A percentile compares a stretch with the other conserved stretches of the same genome.
Conservation (phyloP, 1,139 yeast species). For the Hansenula anomala region DNA sequence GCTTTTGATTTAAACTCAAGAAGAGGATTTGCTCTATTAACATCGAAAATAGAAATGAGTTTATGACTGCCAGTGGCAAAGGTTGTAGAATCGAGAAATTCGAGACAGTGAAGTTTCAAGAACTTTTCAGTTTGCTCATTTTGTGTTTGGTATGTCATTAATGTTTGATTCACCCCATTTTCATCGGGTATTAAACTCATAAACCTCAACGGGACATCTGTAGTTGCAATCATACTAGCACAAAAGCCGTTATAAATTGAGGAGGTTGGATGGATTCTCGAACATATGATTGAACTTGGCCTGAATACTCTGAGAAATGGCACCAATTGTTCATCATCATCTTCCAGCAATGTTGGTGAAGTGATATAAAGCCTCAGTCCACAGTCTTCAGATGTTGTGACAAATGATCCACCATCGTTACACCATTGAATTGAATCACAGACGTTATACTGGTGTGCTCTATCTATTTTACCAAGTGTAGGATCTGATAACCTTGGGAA, state of each 20-base stretch:
- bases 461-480: background rate
- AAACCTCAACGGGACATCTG: conserved; percentile 25
- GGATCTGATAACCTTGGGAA: conserved; percentile 8
- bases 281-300: conserved; percentile 19
- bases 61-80: conserved; percentile 21
- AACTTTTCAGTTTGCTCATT: conserved; percentile 20
- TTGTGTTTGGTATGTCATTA: conserved; percentile 11
- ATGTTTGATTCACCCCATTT: conserved; percentile 8
- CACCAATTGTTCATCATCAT: conserved; percentile 7
- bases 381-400: conserved; percentile 25
- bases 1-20: background rate
- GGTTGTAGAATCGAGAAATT: conserved; percentile 10
- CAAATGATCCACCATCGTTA: conserved; percentile 25
- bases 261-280: conserved; percentile 22
- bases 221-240: conserved; percentile 18
- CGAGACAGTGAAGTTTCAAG: conserved; percentile 17
- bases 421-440: conserved; percentile 24
- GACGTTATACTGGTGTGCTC: conserved; percentile 2
- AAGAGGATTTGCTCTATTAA: conserved; percentile 15
- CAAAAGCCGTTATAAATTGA: conserved; percentile 19
- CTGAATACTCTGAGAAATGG: conserved; percentile 22
- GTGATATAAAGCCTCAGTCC: conserved; percentile 25
- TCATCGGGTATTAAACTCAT: conserved; percentile 20
- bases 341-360: conserved; percentile 21
- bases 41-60: conserved; percentile 21